Evolutionary conservation across 805 yeast genomes (phyloP), one percentile per base, ranked within the genome.

Genomic region (Candida lessepsii): DNA sequence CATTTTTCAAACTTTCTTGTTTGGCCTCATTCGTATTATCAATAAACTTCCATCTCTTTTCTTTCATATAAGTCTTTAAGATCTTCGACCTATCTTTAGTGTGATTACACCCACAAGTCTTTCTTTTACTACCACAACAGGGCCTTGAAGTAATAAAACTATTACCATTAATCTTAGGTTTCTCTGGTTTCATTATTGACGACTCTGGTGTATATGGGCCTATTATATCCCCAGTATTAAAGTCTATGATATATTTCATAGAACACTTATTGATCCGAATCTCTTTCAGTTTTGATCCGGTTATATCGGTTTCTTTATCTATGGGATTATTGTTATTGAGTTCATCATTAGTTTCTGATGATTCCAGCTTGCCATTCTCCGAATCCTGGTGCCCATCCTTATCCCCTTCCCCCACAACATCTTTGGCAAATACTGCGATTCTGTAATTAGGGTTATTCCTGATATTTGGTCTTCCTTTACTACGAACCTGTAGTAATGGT

Each of bases 401-500:
- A 9, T 64, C 51, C 35, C 67, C 65, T 44, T 74, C 15, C 6
- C 15, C 17, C 6, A 21, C 48, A 9, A 65, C 51, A 35, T 67
- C 65, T 44, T 74, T 74, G 3, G 81, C 81, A 51, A 71, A 65
- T 5, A 79, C 78, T 8, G 87, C 86, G 10, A 80, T 68, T 36
- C 87, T 60, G 45, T 78, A 80, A 51, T 69, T 63, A 19, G 71
- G 70, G 49, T 69, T 70, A 17, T 68, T 76, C 37, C 73, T 79
- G 8, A 79, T 71, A 19, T 76, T 70, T 0, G 96, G 97, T 34
- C 98, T 65, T 1, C 98, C 99, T 44, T 96, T 76, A n/a, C 86
- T 78, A 19, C 96, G 73, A 9, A 91, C 96, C 52, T 88, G 86
- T 9, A 90, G 81, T 29, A 91, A 67, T 17, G 93, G 87, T 34